phyloP scores from a whole-genome alignment of 1,284 basidiomycete species.

The Apiotrichum veenhuisii region DNA sequence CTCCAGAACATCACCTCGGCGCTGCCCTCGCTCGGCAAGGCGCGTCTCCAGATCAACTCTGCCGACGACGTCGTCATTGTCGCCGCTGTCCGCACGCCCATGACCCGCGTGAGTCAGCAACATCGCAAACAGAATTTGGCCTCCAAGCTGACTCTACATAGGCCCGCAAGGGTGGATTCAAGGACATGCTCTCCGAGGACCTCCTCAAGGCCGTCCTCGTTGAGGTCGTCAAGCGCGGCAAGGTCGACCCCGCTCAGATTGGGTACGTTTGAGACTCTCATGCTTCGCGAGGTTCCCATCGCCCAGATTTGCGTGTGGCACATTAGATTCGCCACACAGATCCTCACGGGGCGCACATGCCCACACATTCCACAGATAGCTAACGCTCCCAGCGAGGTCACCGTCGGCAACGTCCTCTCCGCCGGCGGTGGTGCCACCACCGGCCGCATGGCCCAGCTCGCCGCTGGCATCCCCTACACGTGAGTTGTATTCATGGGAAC shows the following conservation, averaged over 20 bases:
- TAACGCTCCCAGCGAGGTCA: conserved; percentile 68
- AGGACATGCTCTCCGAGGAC: conserved; percentile 87
- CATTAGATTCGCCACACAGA: too few species aligned
- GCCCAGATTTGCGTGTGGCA: neutral
- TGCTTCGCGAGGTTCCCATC: neutral
- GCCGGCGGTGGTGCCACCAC: conserved; percentile 82
- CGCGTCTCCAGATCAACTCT: conserved; percentile 57
- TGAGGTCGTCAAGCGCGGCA: conserved; percentile 56
- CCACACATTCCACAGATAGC: conserved; percentile 44
- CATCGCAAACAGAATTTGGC: neutral
- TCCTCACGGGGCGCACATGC: conserved; percentile 37
- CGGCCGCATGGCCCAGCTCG: conserved; percentile 91
- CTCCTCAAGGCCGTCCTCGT: conserved; percentile 77
- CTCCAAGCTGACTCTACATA: conserved; percentile 9
- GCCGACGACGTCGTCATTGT: conserved; percentile 88
- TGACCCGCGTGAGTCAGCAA: conserved; percentile 66
- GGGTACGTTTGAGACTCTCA: conserved; percentile 31
- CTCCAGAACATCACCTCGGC: conserved; percentile 42
- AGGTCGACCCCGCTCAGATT: conserved; percentile 44
- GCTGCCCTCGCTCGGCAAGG: conserved; percentile 53
- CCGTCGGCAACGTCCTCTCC: conserved; percentile 91
- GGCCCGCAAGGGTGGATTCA: conserved; percentile 84
- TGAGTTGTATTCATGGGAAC: conserved; percentile 23
- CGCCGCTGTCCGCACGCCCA: conserved; percentile 77
- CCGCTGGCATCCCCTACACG: conserved; percentile 85